phyloP scores from a whole-genome alignment of 169 alveolate species.

The Plasmodium adleri region DNA sequence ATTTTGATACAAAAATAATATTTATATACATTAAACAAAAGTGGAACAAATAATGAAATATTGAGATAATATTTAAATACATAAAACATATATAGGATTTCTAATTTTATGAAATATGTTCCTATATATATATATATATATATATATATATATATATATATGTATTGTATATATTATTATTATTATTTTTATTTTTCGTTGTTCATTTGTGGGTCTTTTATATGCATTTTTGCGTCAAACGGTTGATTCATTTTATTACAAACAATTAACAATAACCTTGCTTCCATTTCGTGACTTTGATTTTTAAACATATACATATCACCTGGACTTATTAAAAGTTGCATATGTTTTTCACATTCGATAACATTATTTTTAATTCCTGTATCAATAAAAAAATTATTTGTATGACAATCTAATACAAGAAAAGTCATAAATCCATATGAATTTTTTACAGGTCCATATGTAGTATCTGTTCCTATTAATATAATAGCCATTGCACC shows the following conservation, averaged over 20 bases:
- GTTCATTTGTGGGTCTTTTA: conserved; percentile 64
- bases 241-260: conserved; percentile 76
- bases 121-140: conserved; percentile 10
- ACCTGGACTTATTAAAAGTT: conserved; percentile 76
- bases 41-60: too few relatives aligned
- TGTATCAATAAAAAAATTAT: conserved; percentile 72
- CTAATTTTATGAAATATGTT: neutral
- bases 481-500: conserved; percentile 78
- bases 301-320: conserved; percentile 77
- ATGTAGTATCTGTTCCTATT: conserved; percentile 60
- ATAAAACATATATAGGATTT: too few relatives aligned
- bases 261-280: conserved; percentile 54
- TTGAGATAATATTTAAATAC: too few relatives aligned
- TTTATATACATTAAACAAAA: too few relatives aligned
- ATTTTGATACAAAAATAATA: too few relatives aligned
- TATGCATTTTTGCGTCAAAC: conserved; percentile 60
- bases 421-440: conserved; percentile 78
- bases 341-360: conserved; percentile 78
- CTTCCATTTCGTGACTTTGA: conserved; percentile 76
- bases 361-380: conserved; percentile 71
- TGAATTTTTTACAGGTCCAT: conserved; percentile 75
- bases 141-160: conserved; percentile 12
- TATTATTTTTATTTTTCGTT: conserved; percentile 20
- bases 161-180: neutral
- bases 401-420: conserved; percentile 70